Conservation (phyloP, 2,329 filamentous ascomycete genomes). For the Colletotrichum sp. region DNA sequence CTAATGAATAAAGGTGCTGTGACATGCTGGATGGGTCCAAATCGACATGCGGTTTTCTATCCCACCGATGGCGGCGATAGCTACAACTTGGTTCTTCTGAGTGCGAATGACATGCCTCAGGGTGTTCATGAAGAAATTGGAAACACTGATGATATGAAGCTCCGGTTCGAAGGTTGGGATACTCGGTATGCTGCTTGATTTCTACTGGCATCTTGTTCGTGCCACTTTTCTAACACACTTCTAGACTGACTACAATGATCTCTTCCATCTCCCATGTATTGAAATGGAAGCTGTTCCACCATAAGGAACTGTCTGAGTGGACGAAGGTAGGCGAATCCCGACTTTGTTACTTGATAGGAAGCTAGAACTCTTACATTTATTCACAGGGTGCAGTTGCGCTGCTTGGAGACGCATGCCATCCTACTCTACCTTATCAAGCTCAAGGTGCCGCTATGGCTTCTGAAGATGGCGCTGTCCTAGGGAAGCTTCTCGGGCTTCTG, state of each 20-base stretch:
- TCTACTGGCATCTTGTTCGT: background rate
- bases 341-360: background rate
- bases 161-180: background rate
- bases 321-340: background rate
- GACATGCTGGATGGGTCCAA: background rate
- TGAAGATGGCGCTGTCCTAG: constrained; percentile 25
- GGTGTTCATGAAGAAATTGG: background rate
- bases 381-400: constrained; percentile 12
- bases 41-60: background rate
- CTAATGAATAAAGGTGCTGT: background rate
- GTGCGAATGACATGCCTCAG: background rate
- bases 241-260: background rate
- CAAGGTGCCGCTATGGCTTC: constrained; percentile 27
- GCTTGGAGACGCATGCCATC: constrained; percentile 9
- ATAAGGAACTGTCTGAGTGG: background rate
- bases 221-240: background rate
- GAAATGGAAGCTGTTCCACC: background rate
- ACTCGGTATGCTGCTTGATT: background rate
- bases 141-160: background rate
- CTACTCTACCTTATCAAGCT: constrained; percentile 25
- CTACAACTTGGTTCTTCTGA: background rate
- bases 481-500: constrained; percentile 28
- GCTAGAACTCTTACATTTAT: background rate
- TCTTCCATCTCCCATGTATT: background rate
- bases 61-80: background rate